Evolutionary conservation across 2,329 filamentous ascomycete species (phyloP).

Genomic region (Aspergillus oerlinghausenensis): DNA sequence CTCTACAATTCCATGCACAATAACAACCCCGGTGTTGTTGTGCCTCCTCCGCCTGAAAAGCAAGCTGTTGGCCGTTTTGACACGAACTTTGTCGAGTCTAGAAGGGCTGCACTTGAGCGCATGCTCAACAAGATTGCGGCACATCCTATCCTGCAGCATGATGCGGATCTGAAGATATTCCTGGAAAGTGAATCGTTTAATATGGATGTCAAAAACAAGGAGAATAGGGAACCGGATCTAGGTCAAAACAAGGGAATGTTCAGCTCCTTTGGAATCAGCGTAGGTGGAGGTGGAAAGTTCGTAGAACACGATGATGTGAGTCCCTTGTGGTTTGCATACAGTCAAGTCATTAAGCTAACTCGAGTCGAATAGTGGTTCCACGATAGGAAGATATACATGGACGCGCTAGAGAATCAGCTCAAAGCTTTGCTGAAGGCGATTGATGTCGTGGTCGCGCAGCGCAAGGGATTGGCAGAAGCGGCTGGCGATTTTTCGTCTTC

Average conservation of each 20-base stretch:
- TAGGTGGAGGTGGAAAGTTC: constrained; percentile 78
- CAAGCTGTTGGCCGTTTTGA: constrained; percentile 96
- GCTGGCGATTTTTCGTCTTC: constrained; percentile 91
- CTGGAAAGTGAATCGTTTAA: constrained; percentile 95
- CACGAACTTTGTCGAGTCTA: constrained; percentile 90
- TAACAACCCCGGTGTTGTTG: constrained; percentile 91
- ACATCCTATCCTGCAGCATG: constrained; percentile 86
- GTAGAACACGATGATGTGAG: constrained; percentile 93
- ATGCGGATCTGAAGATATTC: constrained; percentile 91
- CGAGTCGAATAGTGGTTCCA: constrained; percentile 75
- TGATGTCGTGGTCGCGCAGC: constrained; percentile 85
- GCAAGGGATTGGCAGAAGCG: constrained; percentile 88
- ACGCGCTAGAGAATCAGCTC: constrained; percentile 86
- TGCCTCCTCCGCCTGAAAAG: constrained; percentile 95
- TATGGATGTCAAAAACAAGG: constrained; percentile 95
- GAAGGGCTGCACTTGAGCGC: constrained; percentile 85
- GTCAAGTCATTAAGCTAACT: constrained; percentile 16
- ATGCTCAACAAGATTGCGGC: constrained; percentile 96
- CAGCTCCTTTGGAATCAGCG: constrained; percentile 73
- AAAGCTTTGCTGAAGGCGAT: constrained; percentile 89
- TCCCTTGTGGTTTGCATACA: constrained; percentile 10
- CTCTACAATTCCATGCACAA: constrained; percentile 90
- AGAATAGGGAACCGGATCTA: constrained; percentile 79
- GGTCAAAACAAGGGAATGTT: constrained; percentile 92
- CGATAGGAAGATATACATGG: constrained; percentile 88